Conservation (phyloP, 352 stramenopile species). For the Phytopythium ostracodes region DNA sequence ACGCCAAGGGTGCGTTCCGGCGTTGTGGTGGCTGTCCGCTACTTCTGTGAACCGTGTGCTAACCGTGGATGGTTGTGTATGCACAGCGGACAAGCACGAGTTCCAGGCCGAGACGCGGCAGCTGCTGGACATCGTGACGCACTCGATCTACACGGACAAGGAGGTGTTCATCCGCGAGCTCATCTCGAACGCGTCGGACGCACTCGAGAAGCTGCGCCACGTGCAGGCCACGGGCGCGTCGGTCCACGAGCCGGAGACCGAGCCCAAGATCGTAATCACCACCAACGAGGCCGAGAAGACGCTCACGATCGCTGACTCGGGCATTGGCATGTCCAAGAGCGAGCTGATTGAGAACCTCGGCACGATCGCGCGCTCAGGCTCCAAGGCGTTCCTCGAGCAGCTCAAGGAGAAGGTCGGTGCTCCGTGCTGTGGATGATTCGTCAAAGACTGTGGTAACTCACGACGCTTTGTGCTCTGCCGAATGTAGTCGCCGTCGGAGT, state of each 20-base stretch:
- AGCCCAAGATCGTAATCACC: constrained; percentile 96
- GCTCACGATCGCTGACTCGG: constrained; percentile 97
- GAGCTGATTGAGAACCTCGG: constrained; percentile 98
- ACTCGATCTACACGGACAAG: constrained; percentile 99
- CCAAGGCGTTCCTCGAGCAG: constrained; percentile 95
- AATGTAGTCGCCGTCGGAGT: constrained; percentile 39
- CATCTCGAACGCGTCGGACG: constrained; percentile 98
- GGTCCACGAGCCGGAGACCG: constrained; percentile 78
- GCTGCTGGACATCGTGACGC: constrained; percentile 97
- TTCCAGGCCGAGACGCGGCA: constrained; percentile 96
- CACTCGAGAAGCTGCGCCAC: constrained; percentile 98
- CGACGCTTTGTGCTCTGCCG: neutral
- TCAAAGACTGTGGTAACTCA: neutral
- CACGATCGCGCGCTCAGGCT: constrained; percentile 98
- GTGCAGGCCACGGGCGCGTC: constrained; percentile 68
- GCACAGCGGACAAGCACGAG: constrained; percentile 67
- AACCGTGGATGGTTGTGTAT: neutral
- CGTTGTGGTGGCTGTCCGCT: neutral
- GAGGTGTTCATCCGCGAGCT: constrained; percentile 99
- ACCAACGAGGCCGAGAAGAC: constrained; percentile 95
- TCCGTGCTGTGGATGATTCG: neutral
- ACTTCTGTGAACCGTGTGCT: neutral
- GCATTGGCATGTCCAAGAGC: constrained; percentile 97
- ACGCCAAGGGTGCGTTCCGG: constrained; percentile 30
- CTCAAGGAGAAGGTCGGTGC: constrained; percentile 69